phyloP scores from a whole-genome alignment of 257 asterid genomes.

The Cordia subcordata region DNA sequence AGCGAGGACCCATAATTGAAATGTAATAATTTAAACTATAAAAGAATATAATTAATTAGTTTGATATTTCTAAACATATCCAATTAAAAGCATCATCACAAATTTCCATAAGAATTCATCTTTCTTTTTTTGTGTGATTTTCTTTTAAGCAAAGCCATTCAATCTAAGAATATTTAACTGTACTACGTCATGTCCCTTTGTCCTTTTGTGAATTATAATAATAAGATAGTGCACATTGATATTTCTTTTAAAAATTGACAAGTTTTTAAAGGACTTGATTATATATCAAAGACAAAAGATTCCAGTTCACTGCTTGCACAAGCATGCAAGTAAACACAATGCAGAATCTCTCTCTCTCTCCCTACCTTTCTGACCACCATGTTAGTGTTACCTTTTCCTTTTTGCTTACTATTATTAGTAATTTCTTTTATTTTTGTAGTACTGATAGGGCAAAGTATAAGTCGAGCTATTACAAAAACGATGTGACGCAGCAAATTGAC shows the following conservation, averaged over 20 bases:
- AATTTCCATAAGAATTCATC: conserved; percentile 43
- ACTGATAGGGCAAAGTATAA: conserved; percentile 2
- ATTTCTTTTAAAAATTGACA: not conserved
- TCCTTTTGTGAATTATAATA: conserved; percentile 13
- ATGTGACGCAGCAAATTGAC: conserved; percentile 5
- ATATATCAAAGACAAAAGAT: conserved; percentile 31
- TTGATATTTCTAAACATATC: no score
- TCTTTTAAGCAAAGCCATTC: conserved; percentile 7
- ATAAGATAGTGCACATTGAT: conserved; percentile 22
- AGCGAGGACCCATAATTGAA: no score
- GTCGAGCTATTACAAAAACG: not conserved
- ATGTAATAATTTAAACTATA: no score
- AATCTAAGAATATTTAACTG: not conserved
- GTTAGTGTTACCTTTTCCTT: conserved; percentile 36
- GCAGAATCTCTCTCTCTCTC: conserved; percentile 1
- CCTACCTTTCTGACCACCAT: conserved; percentile 41
- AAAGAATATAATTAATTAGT: no score
- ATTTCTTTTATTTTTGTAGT: conserved; percentile 9
- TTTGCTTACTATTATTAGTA: conserved; percentile 47
- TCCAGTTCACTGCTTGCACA: conserved; percentile 39
- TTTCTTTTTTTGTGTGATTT: conserved; percentile 6
- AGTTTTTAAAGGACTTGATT: conserved; percentile 7
- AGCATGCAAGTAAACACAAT: conserved; percentile 10
- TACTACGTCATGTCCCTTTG: conserved; percentile 17
- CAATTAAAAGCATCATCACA: not conserved